Conservation (phyloP, 495 filamentous ascomycete species). For the Talaromyces thailandensis region DNA sequence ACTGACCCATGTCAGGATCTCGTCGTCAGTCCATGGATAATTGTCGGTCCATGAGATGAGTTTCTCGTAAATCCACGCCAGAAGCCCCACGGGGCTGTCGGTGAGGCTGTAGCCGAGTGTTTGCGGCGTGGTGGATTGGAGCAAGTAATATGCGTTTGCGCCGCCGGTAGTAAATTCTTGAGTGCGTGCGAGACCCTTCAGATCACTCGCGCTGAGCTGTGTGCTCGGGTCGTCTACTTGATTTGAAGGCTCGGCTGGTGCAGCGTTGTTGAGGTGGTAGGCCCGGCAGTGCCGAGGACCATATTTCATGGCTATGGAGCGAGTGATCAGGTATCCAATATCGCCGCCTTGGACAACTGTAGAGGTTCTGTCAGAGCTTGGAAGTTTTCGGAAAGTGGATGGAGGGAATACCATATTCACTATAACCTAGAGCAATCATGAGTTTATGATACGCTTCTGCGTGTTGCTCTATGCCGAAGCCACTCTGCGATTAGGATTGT, state of each 20-base stretch:
- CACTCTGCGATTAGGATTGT: conserved; percentile 17
- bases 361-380: background rate
- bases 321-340: conserved; percentile 56
- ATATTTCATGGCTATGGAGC: conserved; percentile 46
- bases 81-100: conserved; percentile 51
- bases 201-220: conserved; percentile 10
- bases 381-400: background rate
- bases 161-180: conserved; percentile 41
- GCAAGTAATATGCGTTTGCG: conserved; percentile 43
- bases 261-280: conserved; percentile 55
- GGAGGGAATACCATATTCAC: conserved; percentile 43
- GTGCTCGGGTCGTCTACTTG: conserved; percentile 13
- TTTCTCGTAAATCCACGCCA: conserved; percentile 65
- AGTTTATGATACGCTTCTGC: conserved; percentile 53
- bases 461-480: conserved; percentile 50
- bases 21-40: conserved; percentile 60
- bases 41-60: conserved; percentile 58
- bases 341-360: conserved; percentile 57
- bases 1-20: conserved; percentile 56
- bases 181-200: conserved; percentile 36
- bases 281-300: conserved; percentile 45
- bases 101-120: conserved; percentile 48
- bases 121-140: conserved; percentile 54
- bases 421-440: conserved; percentile 61
- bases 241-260: conserved; percentile 26